A percentile compares a stretch with the other conserved stretches of the same genome.
Evolutionary conservation across 108 stramenopile genomes (phyloP).

Genomic region (Phaeodactylum tricornutum): DNA sequence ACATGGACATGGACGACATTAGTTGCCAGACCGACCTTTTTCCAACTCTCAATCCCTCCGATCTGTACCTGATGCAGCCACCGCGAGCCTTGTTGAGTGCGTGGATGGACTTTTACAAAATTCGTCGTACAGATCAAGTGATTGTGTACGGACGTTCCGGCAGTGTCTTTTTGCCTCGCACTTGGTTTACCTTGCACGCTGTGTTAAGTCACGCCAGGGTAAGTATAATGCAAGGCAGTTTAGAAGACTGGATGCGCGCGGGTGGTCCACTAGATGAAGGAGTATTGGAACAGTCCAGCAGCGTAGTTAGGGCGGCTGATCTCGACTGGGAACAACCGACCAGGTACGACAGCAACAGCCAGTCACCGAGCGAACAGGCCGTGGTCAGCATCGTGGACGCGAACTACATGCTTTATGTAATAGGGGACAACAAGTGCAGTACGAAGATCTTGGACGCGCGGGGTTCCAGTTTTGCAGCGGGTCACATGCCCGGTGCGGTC

Average conservation of each 20-base stretch:
- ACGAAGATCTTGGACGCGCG: slow-evolving; percentile 48
- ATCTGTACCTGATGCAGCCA: slow-evolving; percentile 4
- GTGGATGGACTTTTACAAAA: slow-evolving; percentile 37
- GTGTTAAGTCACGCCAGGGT: slow-evolving; percentile 29
- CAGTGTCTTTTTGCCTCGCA: slow-evolving; percentile 44
- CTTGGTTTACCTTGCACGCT: slow-evolving; percentile 47
- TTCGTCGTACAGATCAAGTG: slow-evolving; percentile 20
- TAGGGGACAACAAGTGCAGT: no score
- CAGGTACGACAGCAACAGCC: no score
- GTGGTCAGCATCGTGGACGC: no score
- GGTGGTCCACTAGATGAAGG: slow-evolving; percentile 49
- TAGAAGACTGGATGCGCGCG: slow-evolving; percentile 45
- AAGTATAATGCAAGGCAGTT: slow-evolving; percentile 44
- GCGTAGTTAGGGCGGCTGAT: no score
- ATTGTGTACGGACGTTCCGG: slow-evolving; percentile 46
- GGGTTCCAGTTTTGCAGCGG: slow-evolving; percentile 42
- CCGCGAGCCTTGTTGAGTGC: slow-evolving; percentile 11
- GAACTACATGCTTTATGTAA: no score
- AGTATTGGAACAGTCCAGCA: no score
- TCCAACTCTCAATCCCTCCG: slow-evolving; percentile 17
- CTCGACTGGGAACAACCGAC: no score
- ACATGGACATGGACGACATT: slow-evolving; percentile 66
- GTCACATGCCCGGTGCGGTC: slow-evolving; percentile 55
- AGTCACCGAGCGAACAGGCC: neutral
- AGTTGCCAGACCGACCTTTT: slow-evolving; percentile 9